Conservation (phyloP, 2,329 filamentous ascomycete genomes). For the Fusarium sp. region DNA sequence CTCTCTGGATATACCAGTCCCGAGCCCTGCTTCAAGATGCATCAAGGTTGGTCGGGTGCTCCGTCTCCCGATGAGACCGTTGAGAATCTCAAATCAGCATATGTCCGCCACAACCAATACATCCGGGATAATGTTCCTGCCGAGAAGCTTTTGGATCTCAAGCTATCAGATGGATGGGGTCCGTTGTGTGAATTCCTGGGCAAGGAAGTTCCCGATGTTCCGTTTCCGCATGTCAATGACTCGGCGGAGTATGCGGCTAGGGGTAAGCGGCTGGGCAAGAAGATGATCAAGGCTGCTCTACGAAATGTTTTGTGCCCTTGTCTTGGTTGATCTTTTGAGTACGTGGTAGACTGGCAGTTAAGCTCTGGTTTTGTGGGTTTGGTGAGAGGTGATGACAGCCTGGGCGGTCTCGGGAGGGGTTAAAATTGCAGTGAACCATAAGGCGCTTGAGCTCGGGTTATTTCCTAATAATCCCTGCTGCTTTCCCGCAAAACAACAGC, state of each 20-base stretch:
- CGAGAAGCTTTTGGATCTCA: constrained; percentile 49
- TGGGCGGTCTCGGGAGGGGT: not conserved
- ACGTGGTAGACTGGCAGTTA: not conserved
- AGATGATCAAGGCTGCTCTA: constrained; percentile 8
- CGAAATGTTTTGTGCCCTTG: constrained; percentile 16
- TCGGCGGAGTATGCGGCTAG: constrained; percentile 13
- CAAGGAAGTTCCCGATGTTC: constrained; percentile 46
- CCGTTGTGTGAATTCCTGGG: constrained; percentile 53
- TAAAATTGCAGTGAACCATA: too few species aligned
- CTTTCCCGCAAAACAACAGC: too few species aligned
- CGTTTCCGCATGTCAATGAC: constrained; percentile 50
- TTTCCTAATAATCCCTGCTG: too few species aligned
- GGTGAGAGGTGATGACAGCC: not conserved
- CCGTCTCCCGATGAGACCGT: not conserved
- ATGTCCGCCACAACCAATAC: constrained; percentile 47
- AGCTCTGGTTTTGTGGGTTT: too few species aligned
- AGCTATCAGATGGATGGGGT: constrained; percentile 50
- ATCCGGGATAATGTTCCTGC: constrained; percentile 42
- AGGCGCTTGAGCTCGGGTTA: too few species aligned
- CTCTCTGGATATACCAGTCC: constrained; percentile 9
- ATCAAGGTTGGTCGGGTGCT: constrained; percentile 25
- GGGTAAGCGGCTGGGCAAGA: not conserved
- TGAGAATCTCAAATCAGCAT: constrained; percentile 35
- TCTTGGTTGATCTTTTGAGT: not conserved
- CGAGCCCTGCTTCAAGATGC: constrained; percentile 16